These are phyloP conservation scores for Solanum virginianum DNA, from an alignment of 257 asterid species.

Conservation along the genomic window DNA sequence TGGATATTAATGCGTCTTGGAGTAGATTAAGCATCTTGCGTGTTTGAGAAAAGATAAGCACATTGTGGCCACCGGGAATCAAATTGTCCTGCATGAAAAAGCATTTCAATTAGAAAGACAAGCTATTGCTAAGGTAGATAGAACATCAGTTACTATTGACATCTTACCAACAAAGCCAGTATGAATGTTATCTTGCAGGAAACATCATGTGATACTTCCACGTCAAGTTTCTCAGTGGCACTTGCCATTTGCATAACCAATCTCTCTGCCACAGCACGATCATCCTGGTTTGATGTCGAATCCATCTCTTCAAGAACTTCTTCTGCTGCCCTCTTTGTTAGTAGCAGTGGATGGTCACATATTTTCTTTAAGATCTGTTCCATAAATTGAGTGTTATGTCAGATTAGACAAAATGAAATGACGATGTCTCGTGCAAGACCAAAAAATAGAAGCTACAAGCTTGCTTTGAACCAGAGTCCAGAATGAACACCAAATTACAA, in stretches of 20 bases:
- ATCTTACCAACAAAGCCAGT: constrained; percentile 58
- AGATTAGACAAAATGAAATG: not conserved
- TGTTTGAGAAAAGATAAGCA: constrained; percentile 91
- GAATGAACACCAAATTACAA: not conserved
- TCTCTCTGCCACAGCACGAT: constrained; percentile 67
- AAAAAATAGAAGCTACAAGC: not conserved
- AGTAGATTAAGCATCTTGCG: constrained; percentile 85
- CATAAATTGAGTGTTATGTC: not conserved
- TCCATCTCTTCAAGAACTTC: constrained; percentile 98
- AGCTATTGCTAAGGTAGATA: not conserved
- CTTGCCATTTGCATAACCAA: constrained; percentile 88
- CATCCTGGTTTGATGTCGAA: constrained; percentile 45
- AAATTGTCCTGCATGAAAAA: constrained; percentile 49
- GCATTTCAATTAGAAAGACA: not conserved
- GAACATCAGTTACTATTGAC: not conserved
- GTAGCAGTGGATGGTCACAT: constrained; percentile 87
- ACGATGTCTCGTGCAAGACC: not conserved
- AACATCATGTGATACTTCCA: constrained; percentile 47
- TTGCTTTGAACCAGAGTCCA: not conserved
- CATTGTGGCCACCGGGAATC: constrained; percentile 79
- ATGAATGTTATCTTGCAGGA: constrained; percentile 88
- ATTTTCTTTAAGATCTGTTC: constrained; percentile 82
- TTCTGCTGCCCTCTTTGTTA: constrained; percentile 96
- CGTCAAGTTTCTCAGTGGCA: constrained; percentile 64
- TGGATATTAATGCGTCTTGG: constrained; percentile 63